These are phyloP conservation scores for Agrostemma githago DNA, from an alignment of 148 eudicot genomes.

Conservation along the genomic window DNA sequence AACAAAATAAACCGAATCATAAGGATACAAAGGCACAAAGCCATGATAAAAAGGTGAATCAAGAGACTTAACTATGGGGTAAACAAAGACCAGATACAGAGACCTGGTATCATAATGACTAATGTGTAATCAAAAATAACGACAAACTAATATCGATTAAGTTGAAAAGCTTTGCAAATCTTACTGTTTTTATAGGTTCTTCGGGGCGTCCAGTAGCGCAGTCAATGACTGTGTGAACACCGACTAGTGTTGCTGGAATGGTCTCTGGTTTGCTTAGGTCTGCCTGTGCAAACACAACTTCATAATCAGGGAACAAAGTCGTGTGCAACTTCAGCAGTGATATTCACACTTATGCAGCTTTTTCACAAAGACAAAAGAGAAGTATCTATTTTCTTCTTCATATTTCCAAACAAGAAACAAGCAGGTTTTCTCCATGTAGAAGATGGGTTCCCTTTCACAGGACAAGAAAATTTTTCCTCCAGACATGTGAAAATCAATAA, in stretches of 20 bases:
- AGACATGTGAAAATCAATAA: too few relatives aligned
- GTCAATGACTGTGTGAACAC: slow-evolving; percentile 85
- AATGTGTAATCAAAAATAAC: neutral
- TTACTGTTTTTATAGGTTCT: slow-evolving; percentile 95
- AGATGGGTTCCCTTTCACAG: neutral
- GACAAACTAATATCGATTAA: neutral
- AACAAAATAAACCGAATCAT: neutral
- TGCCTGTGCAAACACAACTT: slow-evolving; percentile 54
- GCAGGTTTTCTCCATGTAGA: neutral
- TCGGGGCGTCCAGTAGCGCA: slow-evolving; percentile 99
- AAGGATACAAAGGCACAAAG: neutral
- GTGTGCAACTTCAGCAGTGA: slow-evolving; percentile 10
- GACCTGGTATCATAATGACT: neutral
- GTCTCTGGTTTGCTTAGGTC: slow-evolving; percentile 92
- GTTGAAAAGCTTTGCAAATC: slow-evolving; percentile 9
- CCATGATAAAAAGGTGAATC: neutral
- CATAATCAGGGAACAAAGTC: slow-evolving; percentile 17
- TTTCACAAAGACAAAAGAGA: neutral
- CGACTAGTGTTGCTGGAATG: slow-evolving; percentile 92
- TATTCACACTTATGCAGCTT: neutral
- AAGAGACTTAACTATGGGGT: neutral
- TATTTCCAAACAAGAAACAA: too few relatives aligned
- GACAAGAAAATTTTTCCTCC: neutral
- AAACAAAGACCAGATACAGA: neutral
- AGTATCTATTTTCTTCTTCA: neutral